Evolutionary conservation across 1,284 basidiomycete genomes (phyloP).

Genomic region (Apiotrichum laibachii): DNA sequence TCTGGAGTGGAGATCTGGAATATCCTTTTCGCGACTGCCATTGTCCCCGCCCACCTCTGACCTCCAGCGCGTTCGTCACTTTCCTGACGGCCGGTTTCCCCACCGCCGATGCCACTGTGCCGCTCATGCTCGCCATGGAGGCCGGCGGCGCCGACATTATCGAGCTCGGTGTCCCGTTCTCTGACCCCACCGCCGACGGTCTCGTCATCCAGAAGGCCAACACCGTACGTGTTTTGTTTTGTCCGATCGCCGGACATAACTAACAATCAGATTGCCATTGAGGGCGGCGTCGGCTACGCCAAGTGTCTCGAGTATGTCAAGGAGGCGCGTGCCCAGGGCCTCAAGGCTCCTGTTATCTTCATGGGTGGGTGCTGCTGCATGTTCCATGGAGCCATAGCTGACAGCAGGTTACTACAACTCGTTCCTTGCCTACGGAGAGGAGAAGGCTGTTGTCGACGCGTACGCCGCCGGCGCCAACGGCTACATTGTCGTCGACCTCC

Average conservation of each 20-base stretch:
- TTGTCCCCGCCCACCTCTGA: conserved; percentile 40
- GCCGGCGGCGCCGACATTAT: conserved; percentile 91
- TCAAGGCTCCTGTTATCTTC: conserved; percentile 81
- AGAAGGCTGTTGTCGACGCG: conserved; percentile 86
- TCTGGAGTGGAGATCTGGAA: too few relatives aligned
- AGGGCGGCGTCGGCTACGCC: conserved; percentile 72
- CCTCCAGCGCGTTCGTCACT: conserved; percentile 69
- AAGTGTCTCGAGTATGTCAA: conserved; percentile 72
- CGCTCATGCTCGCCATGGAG: conserved; percentile 85
- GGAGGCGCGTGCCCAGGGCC: conserved; percentile 74
- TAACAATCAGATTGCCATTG: conserved; percentile 66
- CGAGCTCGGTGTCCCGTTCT: conserved; percentile 94
- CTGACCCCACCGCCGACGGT: conserved; percentile 94
- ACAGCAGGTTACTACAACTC: conserved; percentile 90
- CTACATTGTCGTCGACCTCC: conserved; percentile 96
- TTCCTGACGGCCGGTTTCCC: conserved; percentile 93
- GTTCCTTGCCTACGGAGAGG: conserved; percentile 89
- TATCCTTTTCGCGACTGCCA: background rate
- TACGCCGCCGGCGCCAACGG: conserved; percentile 88
- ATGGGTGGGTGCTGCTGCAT: conserved; percentile 76
- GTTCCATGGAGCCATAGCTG: conserved; percentile 5
- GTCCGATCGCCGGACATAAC: background rate
- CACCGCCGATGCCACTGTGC: conserved; percentile 71
- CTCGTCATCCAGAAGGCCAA: conserved; percentile 89
- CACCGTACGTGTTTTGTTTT: conserved; percentile 59